These are phyloP conservation scores for Neurospora sp. DNA, from an alignment of 495 filamentous ascomycete genomes.

Conservation along the genomic window DNA sequence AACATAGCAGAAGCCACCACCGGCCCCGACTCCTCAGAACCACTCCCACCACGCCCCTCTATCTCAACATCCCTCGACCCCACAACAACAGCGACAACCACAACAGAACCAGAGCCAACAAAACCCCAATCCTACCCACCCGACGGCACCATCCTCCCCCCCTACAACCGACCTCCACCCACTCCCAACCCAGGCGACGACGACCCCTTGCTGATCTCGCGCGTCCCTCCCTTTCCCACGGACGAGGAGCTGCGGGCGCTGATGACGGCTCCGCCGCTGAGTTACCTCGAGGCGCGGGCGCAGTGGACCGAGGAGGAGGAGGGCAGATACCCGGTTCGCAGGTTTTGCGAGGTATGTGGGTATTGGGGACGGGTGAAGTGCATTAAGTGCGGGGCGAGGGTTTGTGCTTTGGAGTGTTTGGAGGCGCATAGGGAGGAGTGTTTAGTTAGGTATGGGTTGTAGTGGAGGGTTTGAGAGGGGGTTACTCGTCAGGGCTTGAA, in stretches of 20 bases:
- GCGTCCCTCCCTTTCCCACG: constrained; percentile 54
- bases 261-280: constrained; percentile 60
- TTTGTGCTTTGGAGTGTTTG: constrained; percentile 76
- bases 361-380: constrained; percentile 87
- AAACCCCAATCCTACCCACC: constrained; percentile 21
- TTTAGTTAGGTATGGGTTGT: constrained; percentile 58
- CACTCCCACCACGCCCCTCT: background rate
- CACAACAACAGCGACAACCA: background rate
- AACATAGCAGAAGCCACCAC: constrained; percentile 6
- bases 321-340: constrained; percentile 44
- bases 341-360: constrained; percentile 83
- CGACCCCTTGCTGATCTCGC: constrained; percentile 53
- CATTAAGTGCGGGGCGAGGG: constrained; percentile 69
- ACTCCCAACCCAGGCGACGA: constrained; percentile 39
- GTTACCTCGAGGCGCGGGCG: constrained; percentile 69
- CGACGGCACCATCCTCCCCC: constrained; percentile 20
- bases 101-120: background rate
- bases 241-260: constrained; percentile 58
- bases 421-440: constrained; percentile 67
- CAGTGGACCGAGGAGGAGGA: constrained; percentile 31
- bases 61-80: background rate
- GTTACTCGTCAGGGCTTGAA: too few species aligned
- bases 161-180: constrained; percentile 23
- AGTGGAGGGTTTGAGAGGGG: background rate
- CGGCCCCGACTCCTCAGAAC: background rate